Conservation (phyloP, 2,329 filamentous ascomycete species). For the Coniochaeta hoffmannii region DNA sequence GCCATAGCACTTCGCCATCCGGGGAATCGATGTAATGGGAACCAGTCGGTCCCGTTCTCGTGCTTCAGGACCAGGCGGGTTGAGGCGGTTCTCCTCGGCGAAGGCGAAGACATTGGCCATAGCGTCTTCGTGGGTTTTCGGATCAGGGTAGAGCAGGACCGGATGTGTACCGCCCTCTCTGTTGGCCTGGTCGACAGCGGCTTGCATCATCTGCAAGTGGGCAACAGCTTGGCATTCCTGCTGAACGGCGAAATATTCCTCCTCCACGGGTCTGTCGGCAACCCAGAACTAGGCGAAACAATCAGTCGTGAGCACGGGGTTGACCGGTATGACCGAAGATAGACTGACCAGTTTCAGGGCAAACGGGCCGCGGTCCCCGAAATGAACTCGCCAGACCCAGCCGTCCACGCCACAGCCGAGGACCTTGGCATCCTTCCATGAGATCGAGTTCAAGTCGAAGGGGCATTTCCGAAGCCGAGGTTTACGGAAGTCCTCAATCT, state of each 20-base stretch:
- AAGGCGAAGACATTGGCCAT: not conserved
- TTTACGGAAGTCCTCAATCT: not conserved
- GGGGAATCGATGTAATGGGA: not conserved
- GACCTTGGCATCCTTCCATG: not conserved
- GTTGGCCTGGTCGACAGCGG: not conserved
- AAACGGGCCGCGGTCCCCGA: not conserved
- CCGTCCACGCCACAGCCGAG: not conserved
- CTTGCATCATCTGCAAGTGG: conserved; percentile 1
- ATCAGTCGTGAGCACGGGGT: not conserved
- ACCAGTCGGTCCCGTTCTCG: not conserved
- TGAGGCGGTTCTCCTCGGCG: not conserved
- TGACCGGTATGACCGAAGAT: too few species aligned
- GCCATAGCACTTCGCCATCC: conserved; percentile 2
- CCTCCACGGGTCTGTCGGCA: not conserved
- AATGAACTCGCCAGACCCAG: not conserved
- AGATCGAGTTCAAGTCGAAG: not conserved
- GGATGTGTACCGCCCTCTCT: not conserved
- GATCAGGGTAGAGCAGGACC: not conserved
- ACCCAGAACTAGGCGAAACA: conserved; percentile 1
- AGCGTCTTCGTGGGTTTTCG: not conserved
- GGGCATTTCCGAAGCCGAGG: not conserved
- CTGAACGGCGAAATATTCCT: not conserved
- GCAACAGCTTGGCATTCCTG: conserved; percentile 4
- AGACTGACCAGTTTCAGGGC: not conserved
- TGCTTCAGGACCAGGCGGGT: not conserved